Percentiles rank a stretch among this genome's conserved stretches.
Conservation (phyloP, 371 early-diverging fungal genomes). For the Syncephalastrum racemosum region DNA sequence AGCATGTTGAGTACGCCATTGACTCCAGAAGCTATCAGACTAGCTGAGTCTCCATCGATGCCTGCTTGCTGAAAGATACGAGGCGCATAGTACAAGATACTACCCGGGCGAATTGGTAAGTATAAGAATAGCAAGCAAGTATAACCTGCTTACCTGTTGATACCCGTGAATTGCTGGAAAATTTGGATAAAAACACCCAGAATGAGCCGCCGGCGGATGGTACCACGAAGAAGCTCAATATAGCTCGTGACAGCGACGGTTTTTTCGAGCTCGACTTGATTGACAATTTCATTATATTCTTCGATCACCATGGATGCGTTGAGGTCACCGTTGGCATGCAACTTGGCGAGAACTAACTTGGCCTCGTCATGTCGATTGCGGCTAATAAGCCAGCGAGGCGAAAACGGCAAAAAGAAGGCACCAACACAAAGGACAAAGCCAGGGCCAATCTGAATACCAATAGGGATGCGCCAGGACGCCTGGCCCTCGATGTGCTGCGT, state of each 20-base stretch:
- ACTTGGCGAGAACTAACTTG: conserved; percentile 66
- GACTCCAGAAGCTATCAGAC: conserved; percentile 73
- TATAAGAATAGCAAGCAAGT: conserved; percentile 54
- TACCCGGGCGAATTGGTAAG: conserved; percentile 38
- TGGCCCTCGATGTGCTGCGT: conserved; percentile 25
- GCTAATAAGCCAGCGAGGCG: conserved; percentile 72
- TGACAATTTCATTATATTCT: conserved; percentile 78
- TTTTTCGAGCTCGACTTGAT: conserved; percentile 68
- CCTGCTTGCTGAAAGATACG: conserved; percentile 72
- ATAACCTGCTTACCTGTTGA: conserved; percentile 66
- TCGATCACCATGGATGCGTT: conserved; percentile 58
- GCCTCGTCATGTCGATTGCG: conserved; percentile 76
- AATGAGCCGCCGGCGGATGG: conserved; percentile 57
- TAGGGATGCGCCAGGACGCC: conserved; percentile 51
- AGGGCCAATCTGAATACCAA: conserved; percentile 50
- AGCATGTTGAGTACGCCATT: conserved; percentile 74
- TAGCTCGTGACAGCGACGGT: conserved; percentile 67
- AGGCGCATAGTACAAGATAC: conserved; percentile 55
- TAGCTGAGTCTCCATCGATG: conserved; percentile 42
- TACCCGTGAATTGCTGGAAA: conserved; percentile 61
- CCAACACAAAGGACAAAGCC: conserved; percentile 47
- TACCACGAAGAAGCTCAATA: conserved; percentile 68
- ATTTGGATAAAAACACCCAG: conserved; percentile 74
- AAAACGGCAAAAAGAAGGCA: conserved; percentile 56
- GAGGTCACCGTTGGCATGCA: conserved; percentile 64